Conservation (phyloP, 306 rosid genomes). For the Alnus rubra region DNA sequence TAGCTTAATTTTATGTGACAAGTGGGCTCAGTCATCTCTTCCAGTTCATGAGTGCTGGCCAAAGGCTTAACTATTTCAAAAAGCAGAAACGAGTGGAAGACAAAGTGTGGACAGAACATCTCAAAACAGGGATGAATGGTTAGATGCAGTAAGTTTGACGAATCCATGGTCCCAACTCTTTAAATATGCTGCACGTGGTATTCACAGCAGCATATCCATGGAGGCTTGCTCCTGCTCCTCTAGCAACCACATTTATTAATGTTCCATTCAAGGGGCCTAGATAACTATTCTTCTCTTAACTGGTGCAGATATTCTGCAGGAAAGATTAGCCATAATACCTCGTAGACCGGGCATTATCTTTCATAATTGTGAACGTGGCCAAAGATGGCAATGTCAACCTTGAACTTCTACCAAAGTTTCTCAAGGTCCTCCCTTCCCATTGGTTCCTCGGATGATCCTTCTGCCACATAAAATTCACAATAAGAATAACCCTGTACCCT, state of each 20-base stretch:
- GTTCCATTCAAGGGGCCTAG: constrained; percentile 80
- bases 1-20: too few species aligned
- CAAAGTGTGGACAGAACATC: too few species aligned
- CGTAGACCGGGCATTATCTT: constrained; percentile 86
- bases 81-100: too few species aligned
- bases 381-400: constrained; percentile 85
- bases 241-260: constrained; percentile 83
- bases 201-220: constrained; percentile 55
- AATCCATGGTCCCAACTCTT: constrained; percentile 80
- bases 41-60: too few species aligned
- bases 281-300: constrained; percentile 60
- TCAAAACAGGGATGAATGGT: constrained; percentile 45
- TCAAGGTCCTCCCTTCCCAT: constrained; percentile 98
- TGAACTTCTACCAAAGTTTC: constrained; percentile 83
- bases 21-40: too few species aligned
- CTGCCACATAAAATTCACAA: constrained; percentile 60
- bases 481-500: constrained; percentile 93
- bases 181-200: constrained; percentile 77
- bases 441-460: constrained; percentile 93
- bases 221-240: constrained; percentile 92
- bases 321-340: constrained; percentile 46
- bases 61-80: too few species aligned
- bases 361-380: constrained; percentile 96
- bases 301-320: constrained; percentile 77
- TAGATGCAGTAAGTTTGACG: constrained; percentile 79